phyloP scores from a whole-genome alignment of 805 yeast genomes.

The Nakazawaea siamensis region DNA sequence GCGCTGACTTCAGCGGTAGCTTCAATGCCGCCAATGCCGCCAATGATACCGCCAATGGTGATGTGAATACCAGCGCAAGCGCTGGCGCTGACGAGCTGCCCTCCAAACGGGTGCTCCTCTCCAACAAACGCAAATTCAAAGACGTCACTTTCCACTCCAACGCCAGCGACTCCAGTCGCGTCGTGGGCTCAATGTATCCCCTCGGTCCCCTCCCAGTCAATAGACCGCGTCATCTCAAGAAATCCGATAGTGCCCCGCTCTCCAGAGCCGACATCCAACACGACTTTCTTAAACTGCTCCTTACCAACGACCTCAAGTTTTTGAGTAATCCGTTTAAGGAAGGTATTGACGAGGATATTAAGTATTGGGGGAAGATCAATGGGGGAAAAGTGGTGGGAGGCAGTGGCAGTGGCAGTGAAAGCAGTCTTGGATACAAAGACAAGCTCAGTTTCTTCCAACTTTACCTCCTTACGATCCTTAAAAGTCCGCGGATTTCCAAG shows the following conservation, averaged over 20 bases:
- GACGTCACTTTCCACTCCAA: background rate
- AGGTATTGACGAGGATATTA: slow-evolving; percentile 24
- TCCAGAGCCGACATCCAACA: slow-evolving; percentile 85
- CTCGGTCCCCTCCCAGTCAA: background rate
- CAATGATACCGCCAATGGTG: too few species aligned
- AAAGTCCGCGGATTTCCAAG: slow-evolving; percentile 76
- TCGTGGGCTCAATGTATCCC: background rate
- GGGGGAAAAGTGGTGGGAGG: slow-evolving; percentile 11
- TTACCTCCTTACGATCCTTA: slow-evolving; percentile 74
- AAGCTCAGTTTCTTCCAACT: slow-evolving; percentile 74
- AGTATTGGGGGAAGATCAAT: slow-evolving; percentile 26
- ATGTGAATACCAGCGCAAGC: too few species aligned
- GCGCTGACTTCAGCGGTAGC: too few species aligned
- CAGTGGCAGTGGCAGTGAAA: too few species aligned
- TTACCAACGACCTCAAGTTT: slow-evolving; percentile 53
- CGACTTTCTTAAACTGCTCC: slow-evolving; percentile 59
- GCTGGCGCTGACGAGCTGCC: too few species aligned
- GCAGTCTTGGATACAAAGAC: slow-evolving; percentile 22
- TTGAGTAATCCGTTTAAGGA: slow-evolving; percentile 56
- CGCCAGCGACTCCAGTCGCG: background rate
- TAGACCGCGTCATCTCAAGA: slow-evolving; percentile 61
- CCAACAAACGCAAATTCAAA: slow-evolving; percentile 7
- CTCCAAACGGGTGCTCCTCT: slow-evolving; percentile 6
- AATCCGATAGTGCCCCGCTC: slow-evolving; percentile 86
- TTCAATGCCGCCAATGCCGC: too few species aligned